Base-by-base conservation (phyloP, 1,284 basidiomycete species). In the Rhodotorula sp. region DNA sequence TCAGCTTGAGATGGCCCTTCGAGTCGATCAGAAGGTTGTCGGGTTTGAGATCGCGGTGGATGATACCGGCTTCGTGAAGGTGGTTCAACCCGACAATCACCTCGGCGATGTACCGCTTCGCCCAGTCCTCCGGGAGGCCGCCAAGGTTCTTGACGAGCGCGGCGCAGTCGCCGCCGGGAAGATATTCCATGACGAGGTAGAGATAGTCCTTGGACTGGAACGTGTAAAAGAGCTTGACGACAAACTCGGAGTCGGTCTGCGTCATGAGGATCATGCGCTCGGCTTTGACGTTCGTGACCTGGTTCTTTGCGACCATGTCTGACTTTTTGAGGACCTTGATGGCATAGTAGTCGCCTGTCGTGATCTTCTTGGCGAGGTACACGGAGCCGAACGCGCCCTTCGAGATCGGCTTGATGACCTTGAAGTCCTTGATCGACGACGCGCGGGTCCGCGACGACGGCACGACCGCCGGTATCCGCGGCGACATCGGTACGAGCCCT, bases 261-360 rank as follows among this genome's bases (percentile, higher is more conserved):
- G 94, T 95, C 96, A 99, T 99, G 75, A 99, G 85, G 79, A 99
- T 99, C 88, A 95, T 98, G 67, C 96, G 87, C 83, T 99, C 96
- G 5, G 96, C 96, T 83, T 98, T 99, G 81, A 99, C 95, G 79
- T 99, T 99, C 67, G 96, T 99, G 81, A 99, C 96, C 82, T 99
- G 96, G 83, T 99, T 99, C 86, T 99, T 99, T 60, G 96, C 93
- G 79, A 99, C 98, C 96, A 99, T 99, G 83, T 99, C 96, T 42
- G 94, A 93, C 84, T 99, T 99, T 83, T 96, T 98, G 77, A 99
- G 83, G 46, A 98, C 94, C 83, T 99, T 99, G 87, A 99, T 96
- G 42, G 96, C 96, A 82, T 90, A 99, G 82, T 98, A 97, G 82
- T 99, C 96, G 64, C 96, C 96, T 1, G 96, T 99, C 7, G 88